These are phyloP conservation scores for Abrus pulchellus DNA, from an alignment of 306 rosid genomes.

Conservation along the genomic window DNA sequence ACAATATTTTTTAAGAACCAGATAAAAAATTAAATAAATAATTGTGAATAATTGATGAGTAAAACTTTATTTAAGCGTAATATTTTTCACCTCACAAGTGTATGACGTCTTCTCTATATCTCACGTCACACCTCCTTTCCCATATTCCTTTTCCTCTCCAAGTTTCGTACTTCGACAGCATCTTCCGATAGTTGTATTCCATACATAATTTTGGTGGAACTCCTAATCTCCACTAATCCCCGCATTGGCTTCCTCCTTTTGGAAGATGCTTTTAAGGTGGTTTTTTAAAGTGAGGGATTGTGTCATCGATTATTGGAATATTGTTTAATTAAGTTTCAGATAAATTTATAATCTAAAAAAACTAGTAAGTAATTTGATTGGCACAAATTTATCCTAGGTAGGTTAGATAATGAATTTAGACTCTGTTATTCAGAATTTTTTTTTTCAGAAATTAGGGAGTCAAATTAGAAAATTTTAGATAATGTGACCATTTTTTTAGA, in stretches of 20 bases:
- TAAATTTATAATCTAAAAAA: background rate
- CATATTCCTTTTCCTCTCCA: background rate
- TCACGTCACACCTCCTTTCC: background rate
- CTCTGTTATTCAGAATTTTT: background rate
- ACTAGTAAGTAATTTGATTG: background rate
- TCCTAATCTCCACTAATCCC: background rate
- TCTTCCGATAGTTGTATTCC: background rate
- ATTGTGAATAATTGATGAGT: too few species aligned
- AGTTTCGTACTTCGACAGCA: background rate
- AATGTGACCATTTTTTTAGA: background rate
- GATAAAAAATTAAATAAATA: too few species aligned
- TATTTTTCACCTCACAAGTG: background rate
- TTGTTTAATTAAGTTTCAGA: background rate
- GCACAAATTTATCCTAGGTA: background rate
- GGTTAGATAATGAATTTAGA: background rate
- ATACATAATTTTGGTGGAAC: background rate
- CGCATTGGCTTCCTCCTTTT: background rate
- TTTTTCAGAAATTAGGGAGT: background rate
- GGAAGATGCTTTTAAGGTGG: background rate
- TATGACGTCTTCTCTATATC: background rate
- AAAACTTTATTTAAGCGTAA: background rate
- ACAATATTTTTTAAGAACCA: too few species aligned
- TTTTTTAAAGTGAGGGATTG: background rate
- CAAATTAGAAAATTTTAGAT: background rate
- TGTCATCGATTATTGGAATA: background rate